A percentile compares a stretch with the other conserved stretches of the same genome.
Evolutionary conservation across 2,329 filamentous ascomycete species (phyloP).

Genomic region (Talaromyces sp.): DNA sequence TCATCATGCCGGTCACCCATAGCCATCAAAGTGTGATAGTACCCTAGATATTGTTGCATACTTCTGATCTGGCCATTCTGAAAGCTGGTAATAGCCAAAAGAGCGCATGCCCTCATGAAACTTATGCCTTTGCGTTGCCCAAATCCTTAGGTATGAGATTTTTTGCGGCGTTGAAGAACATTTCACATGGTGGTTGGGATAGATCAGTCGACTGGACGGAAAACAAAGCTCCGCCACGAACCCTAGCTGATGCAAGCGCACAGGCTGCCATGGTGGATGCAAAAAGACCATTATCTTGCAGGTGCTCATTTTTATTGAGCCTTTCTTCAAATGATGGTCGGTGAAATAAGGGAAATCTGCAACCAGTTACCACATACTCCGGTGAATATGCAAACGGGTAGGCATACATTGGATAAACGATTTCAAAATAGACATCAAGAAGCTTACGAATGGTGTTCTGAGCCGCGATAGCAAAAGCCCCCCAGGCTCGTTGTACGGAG

Average conservation of each 20-base stretch:
- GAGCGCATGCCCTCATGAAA: slow-evolving; percentile 36
- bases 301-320: slow-evolving; percentile 47
- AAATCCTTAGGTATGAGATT: slow-evolving; percentile 3
- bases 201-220: not conserved
- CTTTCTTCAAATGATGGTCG: slow-evolving; percentile 44
- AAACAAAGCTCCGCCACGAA: slow-evolving; percentile 51
- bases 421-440: slow-evolving; percentile 53
- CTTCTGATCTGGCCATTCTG: slow-evolving; percentile 52
- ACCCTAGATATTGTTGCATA: slow-evolving; percentile 54
- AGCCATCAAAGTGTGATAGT: slow-evolving; percentile 51
- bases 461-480: slow-evolving; percentile 43
- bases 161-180: slow-evolving; percentile 7
- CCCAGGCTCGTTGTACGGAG: slow-evolving; percentile 35
- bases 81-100: slow-evolving; percentile 53
- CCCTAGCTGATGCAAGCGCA: slow-evolving; percentile 50
- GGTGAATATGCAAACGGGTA: not conserved
- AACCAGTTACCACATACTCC: not conserved
- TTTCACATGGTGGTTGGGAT: not conserved
- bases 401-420: slow-evolving; percentile 52
- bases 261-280: slow-evolving; percentile 54
- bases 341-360: slow-evolving; percentile 53
- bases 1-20: slow-evolving; percentile 57
- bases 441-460: slow-evolving; percentile 43
- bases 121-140: not conserved
- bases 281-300: slow-evolving; percentile 46